Evolutionary conservation across 2,329 filamentous ascomycete genomes (phyloP), one percentile per base, ranked within the genome.

Genomic region (Stagonosporopsis rhizophila): DNA sequence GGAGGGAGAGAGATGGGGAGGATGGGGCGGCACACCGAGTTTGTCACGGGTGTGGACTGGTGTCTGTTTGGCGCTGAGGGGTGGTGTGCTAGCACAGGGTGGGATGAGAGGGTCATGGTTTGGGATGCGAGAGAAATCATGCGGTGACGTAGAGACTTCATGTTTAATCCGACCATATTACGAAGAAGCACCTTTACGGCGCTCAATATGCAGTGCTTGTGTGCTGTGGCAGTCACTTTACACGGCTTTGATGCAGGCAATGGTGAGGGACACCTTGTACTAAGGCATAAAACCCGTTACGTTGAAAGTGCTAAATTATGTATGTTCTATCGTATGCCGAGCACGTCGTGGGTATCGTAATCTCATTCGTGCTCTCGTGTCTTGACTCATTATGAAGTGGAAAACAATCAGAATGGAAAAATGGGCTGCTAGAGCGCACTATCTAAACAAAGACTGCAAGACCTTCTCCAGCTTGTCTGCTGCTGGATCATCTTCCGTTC

Each of bases 11-110:
- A 96, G 76, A 79, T 96, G 66, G 93, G 92, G 3, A 79, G 92
- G 35, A 97, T 99, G 93, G 92, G 91, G 54, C 80, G 87, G 17
- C 95, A 99, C 75, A 97, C 94, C 0, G 95, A 99, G 79, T 99
- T 99, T 69, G 92, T 90, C 9, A 96, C 92, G 3, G 95, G 95
- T 7, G 90, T 98, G 0, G 95, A 99, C 75, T 99, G 96, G 95
- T 99, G 95, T 78, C 77, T 99, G 40, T 99, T 99, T 76, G 95
- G 95, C 4, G 89, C 87, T 22, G 93, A 96, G 62, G 95, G 95
- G 5, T 99, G 95, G 95, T 93, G 93, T 65, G 93, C 95, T 2
- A 96, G 91, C 60, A 91, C 90, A 2, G 93, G 92, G 0, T 99
- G 95, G 95, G 95, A 99, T 70, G 92, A 97, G 79, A 85, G 87